These are phyloP conservation scores for Mallotus nudiflorus DNA, from an alignment of 345 rosid genomes.

Conservation along the genomic window DNA sequence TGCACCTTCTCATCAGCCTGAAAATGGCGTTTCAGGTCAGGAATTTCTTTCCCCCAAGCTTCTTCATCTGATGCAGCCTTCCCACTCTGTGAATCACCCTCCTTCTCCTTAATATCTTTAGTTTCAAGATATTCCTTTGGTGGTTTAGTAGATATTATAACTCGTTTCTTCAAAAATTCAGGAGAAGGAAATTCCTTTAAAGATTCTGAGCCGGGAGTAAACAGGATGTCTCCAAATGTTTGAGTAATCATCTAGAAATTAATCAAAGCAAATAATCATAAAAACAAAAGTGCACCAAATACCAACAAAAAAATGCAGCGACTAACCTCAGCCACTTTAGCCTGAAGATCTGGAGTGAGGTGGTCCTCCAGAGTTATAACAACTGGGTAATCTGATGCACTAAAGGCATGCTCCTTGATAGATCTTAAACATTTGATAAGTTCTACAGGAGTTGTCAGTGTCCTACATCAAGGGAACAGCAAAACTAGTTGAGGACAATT, in stretches of 20 bases:
- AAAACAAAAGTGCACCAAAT: slow-evolving; percentile 11
- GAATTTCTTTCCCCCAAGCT: slow-evolving; percentile 82
- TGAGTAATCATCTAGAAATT: slow-evolving; percentile 69
- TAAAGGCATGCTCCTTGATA: slow-evolving; percentile 74
- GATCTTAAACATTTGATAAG: slow-evolving; percentile 65
- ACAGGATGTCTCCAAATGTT: slow-evolving; percentile 81
- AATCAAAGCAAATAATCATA: slow-evolving; percentile 20
- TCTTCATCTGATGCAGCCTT: slow-evolving; percentile 36
- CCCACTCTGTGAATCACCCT: slow-evolving; percentile 42
- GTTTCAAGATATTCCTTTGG: slow-evolving; percentile 81
- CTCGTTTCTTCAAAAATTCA: slow-evolving; percentile 52
- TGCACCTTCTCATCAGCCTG: slow-evolving; percentile 41
- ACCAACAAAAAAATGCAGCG: background rate
- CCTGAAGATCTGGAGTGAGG: slow-evolving; percentile 77
- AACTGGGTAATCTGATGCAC: slow-evolving; percentile 79
- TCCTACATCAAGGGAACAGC: slow-evolving; percentile 47
- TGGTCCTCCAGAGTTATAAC: slow-evolving; percentile 97
- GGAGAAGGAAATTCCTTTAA: slow-evolving; percentile 87
- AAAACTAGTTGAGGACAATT: background rate
- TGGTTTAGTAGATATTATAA: slow-evolving; percentile 93
- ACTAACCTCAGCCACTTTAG: slow-evolving; percentile 80
- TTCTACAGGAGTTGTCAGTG: slow-evolving; percentile 81
- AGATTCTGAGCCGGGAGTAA: slow-evolving; percentile 69
- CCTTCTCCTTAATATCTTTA: slow-evolving; percentile 41
- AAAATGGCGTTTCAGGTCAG: slow-evolving; percentile 35